Base-by-base conservation (phyloP, 2,329 filamentous ascomycete species). In the Pseudonectria foliicola region DNA sequence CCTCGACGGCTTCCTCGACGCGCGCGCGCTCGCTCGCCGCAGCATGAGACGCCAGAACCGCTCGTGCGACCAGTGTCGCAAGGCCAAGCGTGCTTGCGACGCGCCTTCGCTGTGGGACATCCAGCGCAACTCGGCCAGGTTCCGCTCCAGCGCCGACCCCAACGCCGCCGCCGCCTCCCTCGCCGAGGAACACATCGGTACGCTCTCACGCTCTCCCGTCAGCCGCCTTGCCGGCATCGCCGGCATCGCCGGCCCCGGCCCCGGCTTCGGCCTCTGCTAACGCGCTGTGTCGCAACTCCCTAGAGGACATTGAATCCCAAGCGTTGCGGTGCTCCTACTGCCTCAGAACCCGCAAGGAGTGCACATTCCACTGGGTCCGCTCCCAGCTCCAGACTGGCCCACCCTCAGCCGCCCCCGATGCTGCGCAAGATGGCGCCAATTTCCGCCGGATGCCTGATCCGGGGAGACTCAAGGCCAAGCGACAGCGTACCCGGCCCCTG, bases 91-190 rank as follows among this genome's bases (percentile, higher is more conserved):
- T 35, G 49, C 49, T 41, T 52, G 49, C 39, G 49, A 52, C 36
- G 49, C 49, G 44, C 49, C 49, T 13, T 52, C 49, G 6, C 29
- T 52, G n/a, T 52, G 49, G 49, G 49, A 52, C 13, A 52, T 52
- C 13, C 50, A 52, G 27, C 48, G 49, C 39, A 52, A 53, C 36
- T 34, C 48, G 3, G 49, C 49, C 35, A 51, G 49, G 29, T 33
- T 48, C 36, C 49, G 45, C 31, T 42, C 41, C 28, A 45, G 38
- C 32, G 15, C 33, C 16, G 49, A 52, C 15, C 42, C 43, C 25
- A 29, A 39, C 30, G 45, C 40, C 24, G 43, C 40, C 24, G 43
- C 43, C 16, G 40, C 42, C 21, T 52, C 49, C 23, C 47, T 52
- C 27, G 49, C 49, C 16, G 49, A 52, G 27, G 49, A 52, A 18